Evolutionary conservation across 192 early-diverging fungal species (phyloP), one percentile per base, ranked within the genome.

Genomic region (Coemansia nantahalensis): DNA sequence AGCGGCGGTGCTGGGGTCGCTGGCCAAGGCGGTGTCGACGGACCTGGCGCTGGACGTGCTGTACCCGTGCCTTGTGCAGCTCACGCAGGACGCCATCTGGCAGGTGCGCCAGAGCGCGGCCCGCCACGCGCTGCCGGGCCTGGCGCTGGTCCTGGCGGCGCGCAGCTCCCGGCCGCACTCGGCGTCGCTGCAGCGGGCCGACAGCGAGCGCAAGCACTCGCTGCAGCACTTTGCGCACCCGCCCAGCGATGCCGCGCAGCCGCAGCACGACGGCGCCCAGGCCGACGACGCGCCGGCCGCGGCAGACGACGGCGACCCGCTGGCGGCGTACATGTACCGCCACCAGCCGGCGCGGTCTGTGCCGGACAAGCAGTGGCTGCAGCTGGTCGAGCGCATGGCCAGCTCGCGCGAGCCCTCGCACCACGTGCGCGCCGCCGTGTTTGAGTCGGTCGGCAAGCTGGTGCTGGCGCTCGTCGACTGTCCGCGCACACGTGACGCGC

Each of bases 21-120:
- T 79, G 42, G 64, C 70, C 17, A 51, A 55, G 34, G 77, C 77
- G 7, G 61, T 79, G 12, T 79, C 77, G 26, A 32, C 28, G 11
- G 77, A 68, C 14, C 24, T 79, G 54, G 77, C 71, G 1, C 18
- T 59, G 2, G 77, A 74, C 21, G 66, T 74, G 24, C 57, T 79
- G 15, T 79, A 65, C 23, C 65, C 60, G 48, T 48, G 61, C 51
- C 74, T 79, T 28, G 28, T 49, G 39, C 41, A 42, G 28, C 59
- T 79, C 10, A 30, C 62, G 11, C 56, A 62, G 54, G 77, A 79
- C 45, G 1, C 54, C 19, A 45, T 74, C n/a, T 79, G 77, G 77
- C 77, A 79, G 40, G 77, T 79, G 13, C 48, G 77, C 6, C 65
- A 79, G 58, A 67, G 70, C 39, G 62, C 70, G 1, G 77, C 70